phyloP scores from a whole-genome alignment of 345 rosid species.

The Trapa bicornis region DNA sequence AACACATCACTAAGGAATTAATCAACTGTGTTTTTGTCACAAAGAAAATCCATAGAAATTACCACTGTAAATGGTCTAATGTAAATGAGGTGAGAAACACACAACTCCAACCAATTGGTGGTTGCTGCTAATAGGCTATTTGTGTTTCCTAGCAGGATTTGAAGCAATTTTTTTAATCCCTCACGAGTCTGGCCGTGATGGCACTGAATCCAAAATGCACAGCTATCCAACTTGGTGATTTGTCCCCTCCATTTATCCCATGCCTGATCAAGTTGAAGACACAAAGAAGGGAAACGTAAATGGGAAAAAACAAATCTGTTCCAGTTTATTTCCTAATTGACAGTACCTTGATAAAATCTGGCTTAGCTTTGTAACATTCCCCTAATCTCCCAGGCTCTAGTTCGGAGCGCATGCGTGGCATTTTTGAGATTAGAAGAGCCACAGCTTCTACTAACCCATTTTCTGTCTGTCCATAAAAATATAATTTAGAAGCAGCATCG shows the following conservation, averaged over 20 bases:
- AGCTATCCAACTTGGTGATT: conserved; percentile 68
- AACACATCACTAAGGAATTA: background rate
- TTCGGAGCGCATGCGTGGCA: conserved; percentile 82
- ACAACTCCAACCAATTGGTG: conserved; percentile 76
- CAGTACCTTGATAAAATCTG: conserved; percentile 84
- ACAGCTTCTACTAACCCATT: conserved; percentile 93
- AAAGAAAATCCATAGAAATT: conserved; percentile 10
- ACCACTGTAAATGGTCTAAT: conserved; percentile 84
- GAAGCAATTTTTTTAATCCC: conserved; percentile 81
- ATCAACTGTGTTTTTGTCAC: background rate
- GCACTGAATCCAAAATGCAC: conserved; percentile 85
- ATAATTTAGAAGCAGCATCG: background rate
- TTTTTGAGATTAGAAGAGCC: conserved; percentile 80
- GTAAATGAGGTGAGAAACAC: conserved; percentile 62
- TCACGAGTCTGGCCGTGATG: conserved; percentile 67
- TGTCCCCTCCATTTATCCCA: conserved; percentile 96
- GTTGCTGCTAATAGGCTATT: conserved; percentile 44
- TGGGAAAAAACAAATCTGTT: conserved; percentile 6
- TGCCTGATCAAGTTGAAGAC: conserved; percentile 31
- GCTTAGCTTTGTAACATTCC: conserved; percentile 72
- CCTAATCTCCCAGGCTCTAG: conserved; percentile 58
- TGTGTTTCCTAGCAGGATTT: conserved; percentile 71
- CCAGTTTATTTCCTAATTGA: conserved; percentile 7
- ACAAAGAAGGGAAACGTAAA: conserved; percentile 3
- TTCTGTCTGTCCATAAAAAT: conserved; percentile 47